Evolutionary conservation across 495 filamentous ascomycete genomes (phyloP).

Genomic region (Talaromyces adpressus): DNA sequence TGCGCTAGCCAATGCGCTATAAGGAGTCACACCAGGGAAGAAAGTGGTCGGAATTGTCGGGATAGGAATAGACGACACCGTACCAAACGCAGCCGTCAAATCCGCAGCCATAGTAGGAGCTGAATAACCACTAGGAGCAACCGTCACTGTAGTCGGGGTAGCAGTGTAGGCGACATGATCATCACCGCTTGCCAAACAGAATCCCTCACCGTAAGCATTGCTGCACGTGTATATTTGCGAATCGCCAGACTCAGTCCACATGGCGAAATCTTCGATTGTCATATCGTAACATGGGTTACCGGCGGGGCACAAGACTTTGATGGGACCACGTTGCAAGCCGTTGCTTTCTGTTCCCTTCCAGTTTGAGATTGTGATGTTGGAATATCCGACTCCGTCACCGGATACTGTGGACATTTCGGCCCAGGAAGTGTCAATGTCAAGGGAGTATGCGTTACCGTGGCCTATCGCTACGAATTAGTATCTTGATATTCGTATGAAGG

Average conservation of each 20-base stretch:
- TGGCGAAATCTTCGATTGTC: conserved; percentile 43
- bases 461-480: conserved; percentile 15
- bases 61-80: neutral
- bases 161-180: conserved; percentile 21
- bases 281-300: conserved; percentile 47
- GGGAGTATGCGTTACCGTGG: conserved; percentile 44
- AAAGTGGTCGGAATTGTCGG: neutral
- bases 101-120: conserved; percentile 44
- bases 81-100: conserved; percentile 15
- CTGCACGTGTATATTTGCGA: conserved; percentile 39
- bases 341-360: conserved; percentile 52
- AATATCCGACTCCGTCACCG: conserved; percentile 43
- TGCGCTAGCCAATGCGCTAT: neutral
- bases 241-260: conserved; percentile 50
- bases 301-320: conserved; percentile 37
- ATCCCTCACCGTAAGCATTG: conserved; percentile 43
- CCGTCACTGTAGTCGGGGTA: conserved; percentile 25
- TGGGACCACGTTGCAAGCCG: conserved; percentile 40
- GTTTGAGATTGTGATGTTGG: conserved; percentile 45
- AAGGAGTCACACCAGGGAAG: neutral
- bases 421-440: conserved; percentile 53
- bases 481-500: too few relatives aligned
- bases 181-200: conserved; percentile 27
- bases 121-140: conserved; percentile 37
- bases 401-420: conserved; percentile 17